Conservation (phyloP, 2,329 filamentous ascomycete species). For the Fusarium sp. region DNA sequence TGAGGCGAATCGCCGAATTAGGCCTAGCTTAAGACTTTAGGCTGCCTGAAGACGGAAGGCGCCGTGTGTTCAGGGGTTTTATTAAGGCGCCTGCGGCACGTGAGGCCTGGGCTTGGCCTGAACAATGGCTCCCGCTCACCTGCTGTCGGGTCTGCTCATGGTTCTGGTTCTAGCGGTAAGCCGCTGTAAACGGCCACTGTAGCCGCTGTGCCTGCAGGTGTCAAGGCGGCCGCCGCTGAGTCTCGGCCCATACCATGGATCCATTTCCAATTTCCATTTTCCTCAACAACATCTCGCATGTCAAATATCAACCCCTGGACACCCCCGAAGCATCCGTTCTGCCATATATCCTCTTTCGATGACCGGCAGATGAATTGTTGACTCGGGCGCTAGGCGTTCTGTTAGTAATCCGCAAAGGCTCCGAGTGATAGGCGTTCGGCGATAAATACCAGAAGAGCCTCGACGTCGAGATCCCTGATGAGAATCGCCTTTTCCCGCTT, state of each 20-base stretch:
- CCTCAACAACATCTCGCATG: slow-evolving; percentile 11
- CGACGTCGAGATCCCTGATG: slow-evolving; percentile 5
- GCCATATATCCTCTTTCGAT: slow-evolving; percentile 1
- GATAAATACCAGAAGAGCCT: not conserved
- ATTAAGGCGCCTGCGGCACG: slow-evolving; percentile 17
- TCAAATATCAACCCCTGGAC: slow-evolving; percentile 11
- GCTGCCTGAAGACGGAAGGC: slow-evolving; percentile 2
- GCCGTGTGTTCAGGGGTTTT: slow-evolving; percentile 22
- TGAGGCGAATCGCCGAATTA: slow-evolving; percentile 25
- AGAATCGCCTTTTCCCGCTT: not conserved
- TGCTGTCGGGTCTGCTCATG: not conserved
- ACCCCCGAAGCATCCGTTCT: slow-evolving; percentile 15
- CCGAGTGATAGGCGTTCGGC: slow-evolving; percentile 1
- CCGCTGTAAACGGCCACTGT: slow-evolving; percentile 4
- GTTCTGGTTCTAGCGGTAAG: slow-evolving; percentile 12
- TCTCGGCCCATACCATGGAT: slow-evolving; percentile 26
- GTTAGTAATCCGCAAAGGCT: not conserved
- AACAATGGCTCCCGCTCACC: not conserved
- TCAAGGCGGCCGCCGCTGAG: slow-evolving; percentile 6
- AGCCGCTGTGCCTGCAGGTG: not conserved
- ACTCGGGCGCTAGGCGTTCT: not conserved
- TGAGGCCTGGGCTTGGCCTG: slow-evolving; percentile 12
- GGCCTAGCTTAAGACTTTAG: slow-evolving; percentile 19
- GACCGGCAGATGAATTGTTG: slow-evolving; percentile 16
- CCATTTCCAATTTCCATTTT: slow-evolving; percentile 21